phyloP scores from a whole-genome alignment of 2,329 filamentous ascomycete genomes.

The Aspergillus candidus region DNA sequence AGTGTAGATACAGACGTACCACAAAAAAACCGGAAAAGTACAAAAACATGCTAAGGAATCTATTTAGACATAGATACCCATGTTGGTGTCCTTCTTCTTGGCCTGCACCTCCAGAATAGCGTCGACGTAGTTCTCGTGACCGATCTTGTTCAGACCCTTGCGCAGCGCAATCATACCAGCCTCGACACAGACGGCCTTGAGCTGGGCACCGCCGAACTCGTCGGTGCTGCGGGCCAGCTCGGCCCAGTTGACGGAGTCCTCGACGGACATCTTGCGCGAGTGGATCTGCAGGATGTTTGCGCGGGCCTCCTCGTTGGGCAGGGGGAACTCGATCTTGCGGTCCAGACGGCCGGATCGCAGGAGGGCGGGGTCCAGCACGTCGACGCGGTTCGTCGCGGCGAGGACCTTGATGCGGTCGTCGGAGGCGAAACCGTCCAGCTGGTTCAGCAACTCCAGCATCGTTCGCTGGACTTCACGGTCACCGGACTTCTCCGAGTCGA shows the following conservation, averaged over 20 bases:
- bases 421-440: constrained; percentile 94
- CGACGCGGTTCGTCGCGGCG: constrained; percentile 88
- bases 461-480: constrained; percentile 97
- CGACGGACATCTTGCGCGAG: constrained; percentile 96
- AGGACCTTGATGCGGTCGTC: constrained; percentile 96
- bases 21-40: background rate
- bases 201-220: constrained; percentile 94
- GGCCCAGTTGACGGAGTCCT: constrained; percentile 88
- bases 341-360: constrained; percentile 88
- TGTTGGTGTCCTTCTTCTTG: constrained; percentile 78
- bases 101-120: constrained; percentile 85
- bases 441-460: constrained; percentile 97
- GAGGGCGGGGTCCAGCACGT: constrained; percentile 86
- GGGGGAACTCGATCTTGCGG: constrained; percentile 95
- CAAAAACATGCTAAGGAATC: constrained; percentile 2
- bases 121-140: constrained; percentile 97
- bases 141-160: constrained; percentile 91
- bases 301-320: constrained; percentile 95
- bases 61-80: constrained; percentile 40
- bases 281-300: constrained; percentile 97
- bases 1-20: background rate
- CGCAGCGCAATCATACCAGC: constrained; percentile 97
- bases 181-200: constrained; percentile 98
- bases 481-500: constrained; percentile 96
- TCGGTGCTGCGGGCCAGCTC: constrained; percentile 95